These are phyloP conservation scores for Coprinellus aureogranulatus DNA, from an alignment of 768 basidiomycete species.

Conservation along the genomic window DNA sequence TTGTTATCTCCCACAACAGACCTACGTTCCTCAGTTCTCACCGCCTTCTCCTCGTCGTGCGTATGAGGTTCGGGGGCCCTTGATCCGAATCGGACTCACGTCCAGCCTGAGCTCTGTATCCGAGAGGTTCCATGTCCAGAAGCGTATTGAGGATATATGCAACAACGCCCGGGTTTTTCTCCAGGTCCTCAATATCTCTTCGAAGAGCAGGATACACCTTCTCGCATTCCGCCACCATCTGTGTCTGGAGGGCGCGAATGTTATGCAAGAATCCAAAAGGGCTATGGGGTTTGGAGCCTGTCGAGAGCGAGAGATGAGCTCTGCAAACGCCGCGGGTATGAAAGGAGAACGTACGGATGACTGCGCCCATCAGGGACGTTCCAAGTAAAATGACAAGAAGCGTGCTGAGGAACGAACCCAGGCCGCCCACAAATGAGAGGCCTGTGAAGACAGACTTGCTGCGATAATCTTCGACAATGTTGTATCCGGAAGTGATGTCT, in stretches of 20 bases:
- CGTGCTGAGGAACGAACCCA: background rate
- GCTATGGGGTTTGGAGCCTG: background rate
- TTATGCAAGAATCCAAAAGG: background rate
- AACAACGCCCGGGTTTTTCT: too few relatives aligned
- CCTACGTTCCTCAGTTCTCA: too few relatives aligned
- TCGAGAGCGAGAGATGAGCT: background rate
- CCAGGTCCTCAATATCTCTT: too few relatives aligned
- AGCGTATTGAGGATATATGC: too few relatives aligned
- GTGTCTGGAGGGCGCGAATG: background rate
- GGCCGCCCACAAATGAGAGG: background rate
- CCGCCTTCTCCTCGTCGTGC: too few relatives aligned
- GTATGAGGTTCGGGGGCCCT: too few relatives aligned
- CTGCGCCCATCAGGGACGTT: background rate
- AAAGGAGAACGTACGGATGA: background rate
- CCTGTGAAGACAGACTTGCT: background rate
- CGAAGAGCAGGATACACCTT: background rate
- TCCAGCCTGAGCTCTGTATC: too few relatives aligned
- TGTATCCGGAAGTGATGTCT: background rate
- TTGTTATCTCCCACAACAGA: too few relatives aligned
- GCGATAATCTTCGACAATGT: background rate
- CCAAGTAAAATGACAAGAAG: background rate
- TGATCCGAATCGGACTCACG: too few relatives aligned
- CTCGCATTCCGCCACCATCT: background rate
- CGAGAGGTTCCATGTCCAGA: too few relatives aligned
- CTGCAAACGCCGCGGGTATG: background rate